Evolutionary conservation across 257 asterid genomes (phyloP).

Genomic region (Nicotiana knightiana): DNA sequence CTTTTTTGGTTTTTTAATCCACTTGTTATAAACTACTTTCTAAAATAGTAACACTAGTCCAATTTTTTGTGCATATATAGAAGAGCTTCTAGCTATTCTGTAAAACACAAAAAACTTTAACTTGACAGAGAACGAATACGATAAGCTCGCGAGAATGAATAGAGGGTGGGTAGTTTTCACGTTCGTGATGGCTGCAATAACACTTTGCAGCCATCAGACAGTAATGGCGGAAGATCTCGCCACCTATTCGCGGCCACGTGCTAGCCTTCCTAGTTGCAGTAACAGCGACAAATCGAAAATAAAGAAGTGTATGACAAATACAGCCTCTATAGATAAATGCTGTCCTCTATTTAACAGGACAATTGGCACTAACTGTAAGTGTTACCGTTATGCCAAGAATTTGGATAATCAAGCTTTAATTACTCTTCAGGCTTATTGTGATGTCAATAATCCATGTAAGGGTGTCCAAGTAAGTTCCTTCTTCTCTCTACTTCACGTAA

Average conservation of each 20-base stretch:
- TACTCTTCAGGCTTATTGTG: background rate
- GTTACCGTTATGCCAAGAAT: background rate
- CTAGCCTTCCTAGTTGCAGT: background rate
- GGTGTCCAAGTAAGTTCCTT: background rate
- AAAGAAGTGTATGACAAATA: background rate
- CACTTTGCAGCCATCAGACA: background rate
- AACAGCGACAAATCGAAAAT: background rate
- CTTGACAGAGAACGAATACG: background rate
- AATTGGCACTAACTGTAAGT: background rate
- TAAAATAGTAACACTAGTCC: background rate
- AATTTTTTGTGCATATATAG: background rate
- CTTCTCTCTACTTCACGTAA: background rate
- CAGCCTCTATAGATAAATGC: background rate
- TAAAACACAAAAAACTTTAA: background rate
- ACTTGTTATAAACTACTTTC: background rate
- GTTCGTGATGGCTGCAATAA: background rate
- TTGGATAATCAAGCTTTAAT: background rate
- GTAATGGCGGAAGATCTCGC: background rate
- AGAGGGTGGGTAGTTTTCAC: background rate
- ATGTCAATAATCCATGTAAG: background rate
- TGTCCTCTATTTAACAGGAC: background rate
- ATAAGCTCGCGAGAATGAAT: background rate
- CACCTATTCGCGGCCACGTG: too few species aligned
- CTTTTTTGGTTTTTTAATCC: background rate
- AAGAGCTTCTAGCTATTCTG: background rate